Conservation (phyloP, 176 grass and related monocot species). For the Puya raimondii region DNA sequence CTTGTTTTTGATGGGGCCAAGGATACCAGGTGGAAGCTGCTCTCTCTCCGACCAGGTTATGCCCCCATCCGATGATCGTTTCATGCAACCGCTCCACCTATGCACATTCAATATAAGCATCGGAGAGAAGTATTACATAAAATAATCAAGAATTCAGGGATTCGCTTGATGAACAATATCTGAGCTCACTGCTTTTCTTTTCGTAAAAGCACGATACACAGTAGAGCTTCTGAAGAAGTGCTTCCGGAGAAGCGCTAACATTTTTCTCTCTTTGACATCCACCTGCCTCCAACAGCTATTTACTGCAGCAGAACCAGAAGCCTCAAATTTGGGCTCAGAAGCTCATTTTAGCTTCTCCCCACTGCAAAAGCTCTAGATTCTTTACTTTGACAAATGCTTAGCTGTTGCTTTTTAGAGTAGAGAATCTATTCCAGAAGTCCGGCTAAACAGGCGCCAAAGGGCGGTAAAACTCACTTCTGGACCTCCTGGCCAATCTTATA, state of each 20-base stretch:
- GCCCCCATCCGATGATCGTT: slow-evolving; percentile 70
- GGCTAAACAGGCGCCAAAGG: background rate
- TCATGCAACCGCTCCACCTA: slow-evolving; percentile 98
- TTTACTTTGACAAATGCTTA: too few relatives aligned
- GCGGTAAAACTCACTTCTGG: slow-evolving; percentile 34
- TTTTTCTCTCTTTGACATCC: too few relatives aligned
- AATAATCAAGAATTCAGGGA: slow-evolving; percentile 1
- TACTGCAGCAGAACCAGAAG: too few relatives aligned
- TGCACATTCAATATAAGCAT: background rate
- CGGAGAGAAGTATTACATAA: background rate
- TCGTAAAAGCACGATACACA: background rate
- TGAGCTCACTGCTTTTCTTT: background rate
- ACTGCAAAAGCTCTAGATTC: too few relatives aligned
- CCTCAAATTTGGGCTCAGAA: too few relatives aligned
- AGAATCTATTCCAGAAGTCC: background rate
- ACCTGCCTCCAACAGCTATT: too few relatives aligned
- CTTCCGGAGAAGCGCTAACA: too few relatives aligned
- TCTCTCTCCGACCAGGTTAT: slow-evolving; percentile 73
- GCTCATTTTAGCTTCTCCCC: too few relatives aligned
- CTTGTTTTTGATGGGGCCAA: slow-evolving; percentile 97
- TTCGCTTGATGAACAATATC: background rate
- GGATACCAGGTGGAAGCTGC: slow-evolving; percentile 87
- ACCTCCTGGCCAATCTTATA: slow-evolving; percentile 95
- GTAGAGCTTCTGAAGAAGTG: too few relatives aligned
- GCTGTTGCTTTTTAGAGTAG: too few relatives aligned